A percentile compares a stretch with the other conserved stretches of the same genome.
phyloP scores from a whole-genome alignment of 257 asterid genomes.

The Leonotis leonurus region DNA sequence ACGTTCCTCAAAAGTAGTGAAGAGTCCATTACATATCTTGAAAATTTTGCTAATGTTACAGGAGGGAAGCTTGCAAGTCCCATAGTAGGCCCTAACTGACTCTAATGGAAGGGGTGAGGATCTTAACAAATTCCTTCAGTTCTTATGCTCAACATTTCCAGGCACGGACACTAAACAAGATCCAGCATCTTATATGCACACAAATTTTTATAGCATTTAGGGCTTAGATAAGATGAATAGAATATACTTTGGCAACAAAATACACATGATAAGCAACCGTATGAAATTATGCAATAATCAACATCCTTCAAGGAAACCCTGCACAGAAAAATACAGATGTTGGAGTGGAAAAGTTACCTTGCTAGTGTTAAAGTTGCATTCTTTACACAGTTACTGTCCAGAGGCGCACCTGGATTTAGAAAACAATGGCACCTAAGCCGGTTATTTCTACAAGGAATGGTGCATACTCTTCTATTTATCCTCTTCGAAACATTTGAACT shows the following conservation, averaged over 20 bases:
- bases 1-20: neutral
- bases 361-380: conserved; percentile 45
- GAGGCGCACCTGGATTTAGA: conserved; percentile 44
- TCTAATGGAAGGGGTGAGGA: neutral
- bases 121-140: neutral
- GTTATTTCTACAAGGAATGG: conserved; percentile 34
- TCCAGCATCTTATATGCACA: neutral
- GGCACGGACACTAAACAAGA: neutral
- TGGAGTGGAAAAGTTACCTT: conserved; percentile 40
- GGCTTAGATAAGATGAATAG: no score
- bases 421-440: conserved; percentile 57
- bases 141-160: neutral
- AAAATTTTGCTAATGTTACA: neutral
- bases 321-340: neutral
- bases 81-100: neutral
- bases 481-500: conserved; percentile 40
- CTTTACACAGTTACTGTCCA: conserved; percentile 46
- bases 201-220: neutral
- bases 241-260: neutral
- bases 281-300: neutral
- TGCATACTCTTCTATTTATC: conserved; percentile 31
- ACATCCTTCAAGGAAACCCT: neutral
- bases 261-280: no score
- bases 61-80: neutral
- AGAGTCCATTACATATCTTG: neutral